Evolutionary conservation across 2,329 filamentous ascomycete species (phyloP), one percentile per base, ranked within the genome.

Genomic region (Lithohypha guttulata): DNA sequence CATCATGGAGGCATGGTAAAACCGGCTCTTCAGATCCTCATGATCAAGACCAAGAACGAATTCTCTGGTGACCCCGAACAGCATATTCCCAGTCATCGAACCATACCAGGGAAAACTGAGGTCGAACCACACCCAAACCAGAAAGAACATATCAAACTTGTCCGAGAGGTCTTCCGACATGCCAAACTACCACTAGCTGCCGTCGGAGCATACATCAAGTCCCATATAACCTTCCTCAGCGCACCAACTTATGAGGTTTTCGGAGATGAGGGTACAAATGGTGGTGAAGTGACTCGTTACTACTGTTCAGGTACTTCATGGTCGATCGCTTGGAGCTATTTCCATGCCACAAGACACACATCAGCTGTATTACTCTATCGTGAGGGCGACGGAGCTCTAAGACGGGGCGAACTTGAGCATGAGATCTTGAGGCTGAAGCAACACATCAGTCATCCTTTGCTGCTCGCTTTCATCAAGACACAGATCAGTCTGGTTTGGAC

Each of bases 381-480:
- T 4, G 46, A 49, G 42, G 46, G 46, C 2, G 46, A 49, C 20
- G 46, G 46, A 1, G 46, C 42, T 13, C 29, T 43, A 19, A 32
- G 46, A 23, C 31, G 41, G 26, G 20, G 36, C n/a, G 46, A 49
- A 31, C 39, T 49, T 2, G 29, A 45, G 2, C 31, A 42, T 9
- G 46, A 49, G 25, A 38, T 49, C 11, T 21, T 47, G 13, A 40
- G 46, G 25, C 34, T 49, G 6, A 40, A 43, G 18, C 18, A 35
- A 6, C 47, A 47, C 32, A 35, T 46, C 3, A 34, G 42, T n/a
- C 47, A 49, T 35, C 44, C 47, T 11, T 42, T 49, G 44, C 41
- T 49, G 4, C 41, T 49, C 7, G 44, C 42, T 2, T 49, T 43
- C 33, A 42, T 49, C 28, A 49, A 49, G 39, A 49, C 42, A 3